Conservation (phyloP, 305 asterid genomes). For the Ilex paraguariensis region DNA sequence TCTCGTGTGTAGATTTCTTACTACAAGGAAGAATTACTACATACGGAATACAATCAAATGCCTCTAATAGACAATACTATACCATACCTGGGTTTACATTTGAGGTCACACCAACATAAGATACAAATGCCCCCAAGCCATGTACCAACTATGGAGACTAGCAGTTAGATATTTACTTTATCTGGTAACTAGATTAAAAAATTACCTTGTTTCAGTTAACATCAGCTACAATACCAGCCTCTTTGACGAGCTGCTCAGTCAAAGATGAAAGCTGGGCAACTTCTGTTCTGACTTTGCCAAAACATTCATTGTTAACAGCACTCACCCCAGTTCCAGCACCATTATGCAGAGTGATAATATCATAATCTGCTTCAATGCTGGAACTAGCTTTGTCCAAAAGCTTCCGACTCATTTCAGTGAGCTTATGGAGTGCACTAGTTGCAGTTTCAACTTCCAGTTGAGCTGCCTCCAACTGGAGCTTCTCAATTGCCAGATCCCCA, state of each 20-base stretch:
- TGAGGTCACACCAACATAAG: no score
- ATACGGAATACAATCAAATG: no score
- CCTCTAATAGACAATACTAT: no score
- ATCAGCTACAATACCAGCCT: conserved; percentile 36
- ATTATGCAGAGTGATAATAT: conserved; percentile 9
- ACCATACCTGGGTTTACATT: no score
- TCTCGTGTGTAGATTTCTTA: no score
- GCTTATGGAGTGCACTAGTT: conserved; percentile 52
- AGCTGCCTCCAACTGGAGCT: conserved; percentile 71
- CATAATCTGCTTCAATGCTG: conserved; percentile 32
- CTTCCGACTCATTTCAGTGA: conserved; percentile 61
- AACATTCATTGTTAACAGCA: conserved; percentile 13
- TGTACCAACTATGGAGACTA: no score
- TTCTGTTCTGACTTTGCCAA: conserved; percentile 46
- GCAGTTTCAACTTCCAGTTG: conserved; percentile 80
- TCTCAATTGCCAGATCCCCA: conserved; percentile 62
- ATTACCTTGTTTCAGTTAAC: background rate
- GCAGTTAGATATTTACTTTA: no score
- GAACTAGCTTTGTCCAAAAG: conserved; percentile 41
- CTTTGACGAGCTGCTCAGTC: conserved; percentile 61
- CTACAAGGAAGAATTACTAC: no score
- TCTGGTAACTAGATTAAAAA: no score
- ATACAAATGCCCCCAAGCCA: no score
- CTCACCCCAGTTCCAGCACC: conserved; percentile 16
- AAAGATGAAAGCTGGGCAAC: conserved; percentile 56